A percentile compares a stretch with the other conserved stretches of the same genome.
phyloP scores from a whole-genome alignment of 164 flowering plant genomes.

The Berberis vulgaris region DNA sequence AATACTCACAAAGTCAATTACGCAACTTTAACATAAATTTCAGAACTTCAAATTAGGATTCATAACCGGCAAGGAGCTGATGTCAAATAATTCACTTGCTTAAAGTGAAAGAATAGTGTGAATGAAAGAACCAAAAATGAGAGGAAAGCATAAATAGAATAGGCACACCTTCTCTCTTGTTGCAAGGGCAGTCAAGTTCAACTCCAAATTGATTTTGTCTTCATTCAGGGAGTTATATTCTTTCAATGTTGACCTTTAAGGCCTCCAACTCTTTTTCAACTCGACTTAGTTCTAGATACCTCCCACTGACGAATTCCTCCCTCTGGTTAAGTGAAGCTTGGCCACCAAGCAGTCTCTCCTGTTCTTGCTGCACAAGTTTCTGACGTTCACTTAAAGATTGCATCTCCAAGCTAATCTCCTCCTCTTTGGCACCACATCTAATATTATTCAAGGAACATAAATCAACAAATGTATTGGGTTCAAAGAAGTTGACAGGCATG shows the following conservation, averaged over 20 bases:
- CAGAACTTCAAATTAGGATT: too few relatives aligned
- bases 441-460: conserved; percentile 4
- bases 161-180: conserved; percentile 63
- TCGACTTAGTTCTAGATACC: conserved; percentile 45
- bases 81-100: too few relatives aligned
- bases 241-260: conserved; percentile 35
- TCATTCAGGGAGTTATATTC: conserved; percentile 35
- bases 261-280: conserved; percentile 60
- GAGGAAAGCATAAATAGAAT: background rate
- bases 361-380: conserved; percentile 48
- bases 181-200: conserved; percentile 31
- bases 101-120: too few relatives aligned
- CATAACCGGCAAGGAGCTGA: too few relatives aligned
- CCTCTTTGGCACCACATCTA: conserved; percentile 86
- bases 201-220: conserved; percentile 41
- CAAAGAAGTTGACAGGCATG: too few relatives aligned
- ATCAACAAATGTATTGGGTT: background rate
- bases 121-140: background rate
- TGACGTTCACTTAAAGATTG: conserved; percentile 58
- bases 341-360: conserved; percentile 59
- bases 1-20: too few relatives aligned
- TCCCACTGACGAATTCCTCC: conserved; percentile 51
- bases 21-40: too few relatives aligned
- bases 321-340: conserved; percentile 68
- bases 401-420: conserved; percentile 60